These are phyloP conservation scores for Aspergillus brunneoviolaceus DNA, from an alignment of 2,329 filamentous ascomycete species.

Conservation along the genomic window DNA sequence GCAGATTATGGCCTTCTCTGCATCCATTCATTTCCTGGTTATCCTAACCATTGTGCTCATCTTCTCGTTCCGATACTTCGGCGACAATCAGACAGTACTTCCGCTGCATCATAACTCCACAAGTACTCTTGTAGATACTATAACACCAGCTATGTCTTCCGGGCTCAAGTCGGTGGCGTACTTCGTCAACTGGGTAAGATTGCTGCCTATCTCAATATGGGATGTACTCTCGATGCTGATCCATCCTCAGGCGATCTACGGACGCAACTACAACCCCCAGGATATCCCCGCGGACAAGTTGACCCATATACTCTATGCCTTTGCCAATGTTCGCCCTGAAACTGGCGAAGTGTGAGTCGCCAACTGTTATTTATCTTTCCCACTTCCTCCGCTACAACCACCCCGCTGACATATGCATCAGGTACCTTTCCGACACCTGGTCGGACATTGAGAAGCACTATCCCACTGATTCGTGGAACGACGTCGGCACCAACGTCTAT, in stretches of 20 bases:
- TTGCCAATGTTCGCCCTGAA: constrained; percentile 78
- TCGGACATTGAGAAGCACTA: constrained; percentile 71
- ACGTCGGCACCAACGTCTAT: constrained; percentile 70
- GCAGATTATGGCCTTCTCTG: constrained; percentile 12
- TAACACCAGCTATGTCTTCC: constrained; percentile 23
- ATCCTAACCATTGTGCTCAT: constrained; percentile 9
- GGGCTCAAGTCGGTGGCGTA: constrained; percentile 42
- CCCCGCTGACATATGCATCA: constrained; percentile 20
- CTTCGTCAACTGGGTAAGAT: constrained; percentile 47
- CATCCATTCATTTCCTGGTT: constrained; percentile 6
- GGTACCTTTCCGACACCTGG: constrained; percentile 63
- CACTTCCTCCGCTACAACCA: neutral
- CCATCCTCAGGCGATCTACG: constrained; percentile 72
- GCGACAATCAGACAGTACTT: constrained; percentile 11
- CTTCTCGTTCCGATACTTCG: constrained; percentile 16
- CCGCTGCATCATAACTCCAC: constrained; percentile 12
- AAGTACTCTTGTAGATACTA: constrained; percentile 9
- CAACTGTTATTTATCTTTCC: neutral
- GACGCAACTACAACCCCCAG: constrained; percentile 75
- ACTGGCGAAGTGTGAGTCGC: constrained; percentile 70
- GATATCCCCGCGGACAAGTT: constrained; percentile 76
- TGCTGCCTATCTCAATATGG: neutral
- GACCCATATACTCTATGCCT: constrained; percentile 84
- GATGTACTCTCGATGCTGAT: constrained; percentile 4
- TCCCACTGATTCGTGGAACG: constrained; percentile 64